These are phyloP conservation scores for Byssoonygena ceratinophila DNA, from an alignment of 2,329 filamentous ascomycete genomes.

Conservation along the genomic window DNA sequence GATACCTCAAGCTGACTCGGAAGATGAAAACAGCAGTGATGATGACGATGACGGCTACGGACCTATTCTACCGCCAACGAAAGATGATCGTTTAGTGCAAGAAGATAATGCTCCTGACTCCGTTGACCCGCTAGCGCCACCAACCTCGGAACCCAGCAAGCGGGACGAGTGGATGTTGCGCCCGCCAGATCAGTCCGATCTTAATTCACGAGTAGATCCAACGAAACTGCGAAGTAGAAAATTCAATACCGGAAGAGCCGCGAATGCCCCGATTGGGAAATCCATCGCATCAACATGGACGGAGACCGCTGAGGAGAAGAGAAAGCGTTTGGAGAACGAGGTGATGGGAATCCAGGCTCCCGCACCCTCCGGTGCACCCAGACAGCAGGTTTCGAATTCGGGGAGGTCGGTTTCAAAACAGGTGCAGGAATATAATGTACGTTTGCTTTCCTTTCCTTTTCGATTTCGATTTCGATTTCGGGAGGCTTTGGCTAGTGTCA, in stretches of 20 bases:
- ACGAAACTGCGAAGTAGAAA: slow-evolving; percentile 70
- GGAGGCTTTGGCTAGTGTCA: background rate
- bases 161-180: slow-evolving; percentile 78
- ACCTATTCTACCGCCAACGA: slow-evolving; percentile 22
- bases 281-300: slow-evolving; percentile 56
- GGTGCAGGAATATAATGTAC: slow-evolving; percentile 19
- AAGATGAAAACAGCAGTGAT: slow-evolving; percentile 19
- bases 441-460: background rate
- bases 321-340: slow-evolving; percentile 65
- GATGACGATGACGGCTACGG: slow-evolving; percentile 33
- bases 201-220: slow-evolving; percentile 58
- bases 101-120: background rate
- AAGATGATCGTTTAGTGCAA: background rate
- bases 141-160: slow-evolving; percentile 40
- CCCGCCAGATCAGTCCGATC: slow-evolving; percentile 47
- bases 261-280: slow-evolving; percentile 36
- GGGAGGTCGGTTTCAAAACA: slow-evolving; percentile 12
- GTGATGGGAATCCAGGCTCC: slow-evolving; percentile 58
- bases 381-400: background rate
- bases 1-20: slow-evolving; percentile 27
- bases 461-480: background rate
- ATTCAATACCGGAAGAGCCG: slow-evolving; percentile 60
- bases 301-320: slow-evolving; percentile 79
- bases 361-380: slow-evolving; percentile 10
- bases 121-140: slow-evolving; percentile 21